Evolutionary conservation across 2,329 filamentous ascomycete species (phyloP), one percentile per base, ranked within the genome.

Genomic region (Xylaria sp.): DNA sequence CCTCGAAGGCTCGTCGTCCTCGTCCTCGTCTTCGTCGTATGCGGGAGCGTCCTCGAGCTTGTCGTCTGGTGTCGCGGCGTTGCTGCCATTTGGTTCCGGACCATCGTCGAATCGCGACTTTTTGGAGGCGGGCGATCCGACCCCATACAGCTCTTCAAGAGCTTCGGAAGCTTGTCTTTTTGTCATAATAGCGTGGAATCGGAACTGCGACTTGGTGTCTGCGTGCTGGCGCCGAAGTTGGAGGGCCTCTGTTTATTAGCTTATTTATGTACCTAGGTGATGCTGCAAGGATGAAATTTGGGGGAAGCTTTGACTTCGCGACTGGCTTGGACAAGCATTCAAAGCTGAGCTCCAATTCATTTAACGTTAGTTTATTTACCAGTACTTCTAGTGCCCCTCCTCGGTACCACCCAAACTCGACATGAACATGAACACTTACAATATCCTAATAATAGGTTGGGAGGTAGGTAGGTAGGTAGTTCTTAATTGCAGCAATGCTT

Each of bases 101-200:
- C 71, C 70, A 49, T 81, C 78, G 59, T 77, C 81, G 34, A 78
- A 68, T 57, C 83, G 77, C 34, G 81, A 84, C 61, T 75, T 80
- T 70, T 86, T 88, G 19, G 82, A 82, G 26, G 78, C 80, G 2
- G 84, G 84, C 26, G 84, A 86, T 44, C 76, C 80, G 52, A 79
- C 69, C 50, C 76, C 81, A 37, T 72, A 71, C 41, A 83, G 69
- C 57, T 85, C 82, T 37, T 86, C 84, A 38, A 87, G 76, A 39
- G 82, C 76, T 69, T 87, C 83, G 24, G 80, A 78, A 51, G 84
- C 85, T 52, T 80, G 79, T 56, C 85, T 79, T 73, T 88, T 87
- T 48, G 74, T 72, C 77, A 76, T 76, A 9, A 18, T 48, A 24
- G 48, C 37, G 26, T 40, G 16, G 16, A 34, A 22, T 18, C 4